Base-by-base conservation (phyloP, 305 asterid species). In the Fraxinus angustifolia region DNA sequence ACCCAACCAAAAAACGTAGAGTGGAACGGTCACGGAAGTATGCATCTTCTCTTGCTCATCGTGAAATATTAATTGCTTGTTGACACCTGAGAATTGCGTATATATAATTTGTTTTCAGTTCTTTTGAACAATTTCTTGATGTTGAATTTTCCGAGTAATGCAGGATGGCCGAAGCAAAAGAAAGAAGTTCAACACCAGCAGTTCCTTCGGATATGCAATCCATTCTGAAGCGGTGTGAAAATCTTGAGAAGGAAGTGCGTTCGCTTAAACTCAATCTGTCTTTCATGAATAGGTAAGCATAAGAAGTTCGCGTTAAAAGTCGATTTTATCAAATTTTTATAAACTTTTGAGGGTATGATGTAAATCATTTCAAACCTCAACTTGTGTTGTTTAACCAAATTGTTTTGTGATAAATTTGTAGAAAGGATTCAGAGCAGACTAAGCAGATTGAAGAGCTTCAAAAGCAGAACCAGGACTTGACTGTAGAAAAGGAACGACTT, bases 151-250 rank as follows among this genome's bases (percentile, higher is more conserved):
- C 12, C 78, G 70, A 0, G 34, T 19, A n/a, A 76, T 90, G 82
- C 82, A 94, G 98, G 86, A 94, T 94, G 98, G 98, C 98, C 21
- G 98, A 92, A 92, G 98, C 98, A n/a, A 94, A 94, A 89, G 98
- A 91, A 89, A 92, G 90, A 82, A 94, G 91, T 71, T 86, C 89
- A 68, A 88, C 91, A 1, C 97, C 98, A 0, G 83, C 90, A 62
- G 82, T 94, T 80, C 93, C 97, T 60, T 88, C 97, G 33, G 97
- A 94, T 73, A 90, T 90, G 91, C 97, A 90, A 70, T 88, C 98
- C 79, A 80, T 91, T 30, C 56, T 90, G 81, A 92, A 91, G 87
- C 88, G 96, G 4, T 92, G 98, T 16, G 98, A 94, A 74, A 94
- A 94, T 77, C 97, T 94, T 4, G 98, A 94, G 89, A 94, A 92